Conservation (phyloP, 306 rosid species). For the Rubus idaeus region DNA sequence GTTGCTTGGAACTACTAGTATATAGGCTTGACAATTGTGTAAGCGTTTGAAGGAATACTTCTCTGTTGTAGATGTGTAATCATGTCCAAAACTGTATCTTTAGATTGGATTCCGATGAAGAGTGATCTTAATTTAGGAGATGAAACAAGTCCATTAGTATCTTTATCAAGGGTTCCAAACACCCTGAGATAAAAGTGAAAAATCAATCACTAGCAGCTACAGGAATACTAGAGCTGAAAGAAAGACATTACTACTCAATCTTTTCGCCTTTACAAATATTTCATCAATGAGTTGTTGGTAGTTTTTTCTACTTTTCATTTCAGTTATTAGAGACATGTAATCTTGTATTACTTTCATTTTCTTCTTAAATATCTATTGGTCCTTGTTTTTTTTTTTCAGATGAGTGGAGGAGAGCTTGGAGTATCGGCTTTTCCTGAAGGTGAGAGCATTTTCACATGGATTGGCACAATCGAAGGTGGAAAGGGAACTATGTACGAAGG, state of each 20-base stretch:
- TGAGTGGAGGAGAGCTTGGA: slow-evolving; percentile 92
- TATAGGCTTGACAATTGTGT: neutral
- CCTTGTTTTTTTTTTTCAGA: slow-evolving; percentile 45
- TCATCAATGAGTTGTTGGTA: neutral
- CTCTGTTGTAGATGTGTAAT: neutral
- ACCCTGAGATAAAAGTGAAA: neutral
- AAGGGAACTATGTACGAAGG: slow-evolving; percentile 88
- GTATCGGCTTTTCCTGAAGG: slow-evolving; percentile 93
- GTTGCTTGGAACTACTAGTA: neutral
- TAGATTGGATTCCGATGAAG: neutral
- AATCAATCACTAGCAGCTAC: neutral
- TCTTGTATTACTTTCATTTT: neutral
- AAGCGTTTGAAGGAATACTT: neutral
- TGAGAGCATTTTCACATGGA: slow-evolving; percentile 89
- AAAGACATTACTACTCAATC: neutral
- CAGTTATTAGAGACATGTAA: neutral
- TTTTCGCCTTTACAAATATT: neutral
- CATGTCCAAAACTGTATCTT: neutral
- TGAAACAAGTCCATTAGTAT: neutral
- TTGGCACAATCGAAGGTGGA: slow-evolving; percentile 97
- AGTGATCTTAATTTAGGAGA: neutral
- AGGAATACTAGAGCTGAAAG: neutral
- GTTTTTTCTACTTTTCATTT: neutral
- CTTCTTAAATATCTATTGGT: slow-evolving; percentile 7
- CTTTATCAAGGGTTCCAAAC: neutral